Evolutionary conservation across 2,329 filamentous ascomycete species (phyloP).

Genomic region (Phyllosticta citriasiana): DNA sequence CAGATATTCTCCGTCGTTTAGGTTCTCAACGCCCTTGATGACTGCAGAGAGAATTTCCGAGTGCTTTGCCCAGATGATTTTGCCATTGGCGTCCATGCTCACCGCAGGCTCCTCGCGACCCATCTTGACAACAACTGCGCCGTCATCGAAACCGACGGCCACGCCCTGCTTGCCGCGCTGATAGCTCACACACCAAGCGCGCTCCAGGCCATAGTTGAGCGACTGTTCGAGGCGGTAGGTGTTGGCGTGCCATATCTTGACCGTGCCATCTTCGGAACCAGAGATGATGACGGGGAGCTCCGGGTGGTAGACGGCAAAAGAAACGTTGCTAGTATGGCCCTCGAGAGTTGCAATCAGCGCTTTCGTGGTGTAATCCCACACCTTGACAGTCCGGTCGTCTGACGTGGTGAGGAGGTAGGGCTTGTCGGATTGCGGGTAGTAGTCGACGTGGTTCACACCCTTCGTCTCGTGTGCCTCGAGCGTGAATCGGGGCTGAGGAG

Average conservation of each 20-base stretch:
- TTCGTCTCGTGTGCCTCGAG: constrained; percentile 95
- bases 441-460: constrained; percentile 97
- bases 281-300: constrained; percentile 96
- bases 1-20: constrained; percentile 86
- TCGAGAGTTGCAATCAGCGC: constrained; percentile 92
- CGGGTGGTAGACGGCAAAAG: constrained; percentile 95
- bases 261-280: constrained; percentile 91
- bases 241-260: constrained; percentile 98
- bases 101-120: constrained; percentile 94
- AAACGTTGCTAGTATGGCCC: constrained; percentile 95
- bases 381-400: constrained; percentile 91
- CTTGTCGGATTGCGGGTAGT: constrained; percentile 59
- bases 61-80: constrained; percentile 91
- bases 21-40: constrained; percentile 79
- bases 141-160: constrained; percentile 94
- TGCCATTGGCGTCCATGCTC: constrained; percentile 92
- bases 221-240: constrained; percentile 95
- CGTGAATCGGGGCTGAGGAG: constrained; percentile 89
- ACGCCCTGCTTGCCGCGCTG: constrained; percentile 91
- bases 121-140: constrained; percentile 94
- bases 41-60: constrained; percentile 92
- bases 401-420: constrained; percentile 91
- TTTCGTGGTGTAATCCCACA: constrained; percentile 99
- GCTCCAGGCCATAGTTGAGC: constrained; percentile 87
- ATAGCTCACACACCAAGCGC: constrained; percentile 95